Evolutionary conservation across 1,284 basidiomycete species (phyloP), one percentile per base, ranked within the genome.

Genomic region (Puccinia coronata): DNA sequence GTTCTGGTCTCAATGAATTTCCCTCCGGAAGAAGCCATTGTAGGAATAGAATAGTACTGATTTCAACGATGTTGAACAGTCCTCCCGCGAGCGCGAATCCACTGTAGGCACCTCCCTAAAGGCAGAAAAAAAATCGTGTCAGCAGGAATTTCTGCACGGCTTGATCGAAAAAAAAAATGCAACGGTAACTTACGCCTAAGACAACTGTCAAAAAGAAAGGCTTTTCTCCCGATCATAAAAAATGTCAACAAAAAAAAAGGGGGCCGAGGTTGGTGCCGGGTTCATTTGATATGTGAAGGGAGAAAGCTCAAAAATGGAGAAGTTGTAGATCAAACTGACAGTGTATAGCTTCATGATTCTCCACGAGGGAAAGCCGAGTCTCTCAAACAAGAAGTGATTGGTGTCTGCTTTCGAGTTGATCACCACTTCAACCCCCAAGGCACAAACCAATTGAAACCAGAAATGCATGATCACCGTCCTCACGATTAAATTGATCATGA

Each of bases 11-110:
- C 11, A 81, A 71, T 61, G 49, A 41, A 43, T 57, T 74, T n/a
- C 36, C 39, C 23, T 70, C 43, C n/a, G 79, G 79, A 25, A 81
- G 36, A 1, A 81, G 20, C 34, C 12, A 16, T 25, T 53, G 59
- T 25, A 43, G 28, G 31, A 74, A 16, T 28, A 49, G 39, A n/a
- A 72, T 72, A 8, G 57, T 25, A 5, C 11, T 6, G 18, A 81
- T 59, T 57, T 81, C 79, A 11, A 73, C 51, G 25, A 81, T 51
- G 34, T 81, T 81, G 28, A 81, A 81, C 53, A 73, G 34, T 36
- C 59, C 70, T 20, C 79, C 79, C 16, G 61, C 59, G 20, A 81
- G 57, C 16, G 69, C 57, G 23, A 81, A 72, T n/a, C 69, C 69
- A 28, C 57, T 39, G 31, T 63, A 72, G 51, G 59, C 71, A 9